These are phyloP conservation scores for Yamadazyma friedrichii DNA, from an alignment of 1,139 yeast species.

Conservation along the genomic window DNA sequence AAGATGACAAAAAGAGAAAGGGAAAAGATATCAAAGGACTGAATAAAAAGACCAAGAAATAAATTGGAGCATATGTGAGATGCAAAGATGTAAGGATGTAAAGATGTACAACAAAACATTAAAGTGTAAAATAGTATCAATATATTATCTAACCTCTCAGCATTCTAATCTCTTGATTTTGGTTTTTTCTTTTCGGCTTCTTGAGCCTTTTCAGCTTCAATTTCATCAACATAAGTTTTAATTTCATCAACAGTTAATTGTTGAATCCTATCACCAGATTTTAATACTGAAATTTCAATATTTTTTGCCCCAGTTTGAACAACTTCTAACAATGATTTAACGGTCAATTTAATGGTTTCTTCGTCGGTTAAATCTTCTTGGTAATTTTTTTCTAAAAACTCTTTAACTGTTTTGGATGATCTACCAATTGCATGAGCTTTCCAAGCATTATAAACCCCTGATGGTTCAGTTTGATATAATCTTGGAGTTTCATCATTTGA, in stretches of 20 bases:
- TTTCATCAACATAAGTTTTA: constrained; percentile 71
- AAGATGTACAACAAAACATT: not conserved
- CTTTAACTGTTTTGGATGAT: constrained; percentile 92
- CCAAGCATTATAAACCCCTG: constrained; percentile 99
- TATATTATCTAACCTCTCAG: not conserved
- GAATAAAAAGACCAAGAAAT: constrained; percentile 16
- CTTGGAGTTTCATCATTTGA: constrained; percentile 77
- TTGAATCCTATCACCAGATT: constrained; percentile 57
- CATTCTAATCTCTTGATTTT: constrained; percentile 24
- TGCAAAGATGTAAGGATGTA: no score
- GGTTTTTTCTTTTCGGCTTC: constrained; percentile 87
- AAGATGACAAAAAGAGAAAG: constrained; percentile 25
- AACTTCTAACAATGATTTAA: constrained; percentile 87
- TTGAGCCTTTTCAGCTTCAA: constrained; percentile 88
- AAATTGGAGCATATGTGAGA: no score
- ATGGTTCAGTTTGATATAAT: constrained; percentile 93
- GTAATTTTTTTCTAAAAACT: constrained; percentile 89
- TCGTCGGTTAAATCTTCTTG: constrained; percentile 66
- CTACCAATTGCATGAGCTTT: constrained; percentile 97
- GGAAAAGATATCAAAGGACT: constrained; percentile 19
- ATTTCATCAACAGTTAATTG: constrained; percentile 70
- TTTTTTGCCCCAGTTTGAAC: constrained; percentile 98
- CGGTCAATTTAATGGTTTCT: constrained; percentile 76
- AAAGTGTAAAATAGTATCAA: no score
- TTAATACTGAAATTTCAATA: constrained; percentile 87